phyloP scores from a whole-genome alignment of 768 basidiomycete species.

The Pleurotus eryngii region DNA sequence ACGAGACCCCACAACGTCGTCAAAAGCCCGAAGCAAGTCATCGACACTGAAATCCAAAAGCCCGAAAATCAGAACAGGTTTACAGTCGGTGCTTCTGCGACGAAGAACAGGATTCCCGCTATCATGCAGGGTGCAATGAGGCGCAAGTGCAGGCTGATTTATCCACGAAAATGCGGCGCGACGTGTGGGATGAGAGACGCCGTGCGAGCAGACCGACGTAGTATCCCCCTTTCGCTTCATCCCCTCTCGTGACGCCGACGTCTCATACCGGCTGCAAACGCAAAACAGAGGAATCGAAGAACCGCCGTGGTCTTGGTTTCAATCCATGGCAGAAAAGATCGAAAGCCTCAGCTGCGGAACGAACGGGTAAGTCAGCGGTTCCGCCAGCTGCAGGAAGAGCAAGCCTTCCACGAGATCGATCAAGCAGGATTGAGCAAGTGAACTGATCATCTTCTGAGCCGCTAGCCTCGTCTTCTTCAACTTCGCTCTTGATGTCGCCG shows the following conservation, averaged over 20 bases:
- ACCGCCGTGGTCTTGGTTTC: background rate
- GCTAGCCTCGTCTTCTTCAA: too few species aligned
- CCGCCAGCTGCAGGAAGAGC: constrained; percentile 63
- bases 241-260: constrained; percentile 49
- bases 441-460: too few species aligned
- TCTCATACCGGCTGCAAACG: constrained; percentile 34
- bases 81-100: constrained; percentile 53
- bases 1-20: constrained; percentile 52
- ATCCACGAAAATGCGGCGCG: background rate
- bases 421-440: too few species aligned
- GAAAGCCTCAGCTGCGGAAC: constrained; percentile 53
- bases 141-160: too few species aligned
- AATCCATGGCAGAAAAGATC: background rate
- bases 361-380: constrained; percentile 68
- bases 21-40: constrained; percentile 58
- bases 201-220: constrained; percentile 60
- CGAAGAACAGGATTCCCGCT: constrained; percentile 60
- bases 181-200: constrained; percentile 9
- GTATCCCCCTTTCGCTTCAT: constrained; percentile 51
- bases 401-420: too few species aligned
- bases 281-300: background rate
- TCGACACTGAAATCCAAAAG: constrained; percentile 50
- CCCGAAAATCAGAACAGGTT: constrained; percentile 53
- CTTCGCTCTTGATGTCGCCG: too few species aligned
- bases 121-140: too few species aligned